Percentiles rank a stretch among this genome's conserved stretches.
These are phyloP conservation scores for Skeletonema grethae DNA, from an alignment of 108 stramenopile genomes.

Conservation along the genomic window DNA sequence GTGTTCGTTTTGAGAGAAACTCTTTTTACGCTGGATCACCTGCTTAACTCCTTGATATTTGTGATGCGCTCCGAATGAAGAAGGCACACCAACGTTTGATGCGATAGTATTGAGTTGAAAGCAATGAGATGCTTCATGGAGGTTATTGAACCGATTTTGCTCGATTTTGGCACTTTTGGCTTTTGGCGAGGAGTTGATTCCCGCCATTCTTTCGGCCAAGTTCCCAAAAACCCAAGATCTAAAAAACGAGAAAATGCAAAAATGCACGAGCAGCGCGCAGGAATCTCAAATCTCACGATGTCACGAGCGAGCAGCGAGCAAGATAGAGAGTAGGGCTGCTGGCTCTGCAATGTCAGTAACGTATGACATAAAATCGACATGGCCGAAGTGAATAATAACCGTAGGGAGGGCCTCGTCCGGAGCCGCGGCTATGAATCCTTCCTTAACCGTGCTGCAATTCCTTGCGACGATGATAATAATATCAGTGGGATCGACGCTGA, in stretches of 20 bases:
- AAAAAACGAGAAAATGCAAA: background rate
- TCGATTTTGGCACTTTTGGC: background rate
- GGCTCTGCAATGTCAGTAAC: too few relatives aligned
- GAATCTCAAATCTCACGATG: too few relatives aligned
- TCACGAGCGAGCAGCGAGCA: too few relatives aligned
- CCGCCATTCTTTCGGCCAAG: background rate
- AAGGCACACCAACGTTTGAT: background rate
- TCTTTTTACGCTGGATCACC: background rate
- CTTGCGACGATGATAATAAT: background rate
- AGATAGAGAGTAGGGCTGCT: too few relatives aligned
- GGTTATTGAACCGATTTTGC: background rate
- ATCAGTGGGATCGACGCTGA: background rate
- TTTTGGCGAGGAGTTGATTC: slow-evolving; percentile 6
- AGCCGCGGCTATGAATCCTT: slow-evolving; percentile 13
- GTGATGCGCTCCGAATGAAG: background rate
- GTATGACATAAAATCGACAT: background rate
- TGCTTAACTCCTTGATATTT: background rate
- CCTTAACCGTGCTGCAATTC: slow-evolving; percentile 18
- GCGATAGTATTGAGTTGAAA: background rate
- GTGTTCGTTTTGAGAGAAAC: background rate
- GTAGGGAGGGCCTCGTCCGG: background rate
- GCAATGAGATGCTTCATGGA: background rate
- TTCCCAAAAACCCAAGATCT: too few relatives aligned
- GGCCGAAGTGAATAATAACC: background rate
- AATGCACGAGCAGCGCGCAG: too few relatives aligned